Conservation (phyloP, 768 basidiomycete species). For the Tylopilus vinaceipallidus region DNA sequence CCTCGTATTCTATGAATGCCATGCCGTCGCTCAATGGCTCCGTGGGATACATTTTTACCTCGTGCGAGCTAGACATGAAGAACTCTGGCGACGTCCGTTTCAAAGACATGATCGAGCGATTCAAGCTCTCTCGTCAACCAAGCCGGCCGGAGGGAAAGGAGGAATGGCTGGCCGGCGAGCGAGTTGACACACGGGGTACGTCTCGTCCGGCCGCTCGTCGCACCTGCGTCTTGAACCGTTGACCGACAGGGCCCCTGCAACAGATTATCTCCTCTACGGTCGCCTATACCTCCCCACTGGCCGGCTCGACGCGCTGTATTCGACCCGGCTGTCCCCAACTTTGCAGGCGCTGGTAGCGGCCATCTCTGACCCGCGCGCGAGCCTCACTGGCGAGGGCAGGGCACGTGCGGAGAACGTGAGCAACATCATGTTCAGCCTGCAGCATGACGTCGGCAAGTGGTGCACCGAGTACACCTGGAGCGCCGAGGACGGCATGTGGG, state of each 20-base stretch:
- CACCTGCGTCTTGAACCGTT: slow-evolving; percentile 14
- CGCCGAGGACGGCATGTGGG: slow-evolving; percentile 93
- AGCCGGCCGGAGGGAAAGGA: slow-evolving; percentile 75
- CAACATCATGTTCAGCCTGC: slow-evolving; percentile 79
- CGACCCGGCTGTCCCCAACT: slow-evolving; percentile 74
- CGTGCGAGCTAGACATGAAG: slow-evolving; percentile 74
- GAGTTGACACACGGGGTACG: slow-evolving; percentile 73
- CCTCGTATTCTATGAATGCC: slow-evolving; percentile 89
- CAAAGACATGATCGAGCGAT: slow-evolving; percentile 88
- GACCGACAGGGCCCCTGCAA: slow-evolving; percentile 17
- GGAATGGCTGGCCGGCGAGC: slow-evolving; percentile 78
- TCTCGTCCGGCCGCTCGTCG: slow-evolving; percentile 17
- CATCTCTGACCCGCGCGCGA: slow-evolving; percentile 75
- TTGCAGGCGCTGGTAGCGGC: slow-evolving; percentile 82
- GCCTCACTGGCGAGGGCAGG: slow-evolving; percentile 38
- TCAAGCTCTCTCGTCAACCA: slow-evolving; percentile 81
- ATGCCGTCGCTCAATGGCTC: slow-evolving; percentile 92
- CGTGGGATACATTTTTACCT: slow-evolving; percentile 90
- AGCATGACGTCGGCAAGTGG: slow-evolving; percentile 91
- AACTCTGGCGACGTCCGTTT: slow-evolving; percentile 71
- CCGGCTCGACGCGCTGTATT: slow-evolving; percentile 86
- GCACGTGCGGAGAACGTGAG: slow-evolving; percentile 49
- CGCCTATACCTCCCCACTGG: slow-evolving; percentile 88
- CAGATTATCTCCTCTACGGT: slow-evolving; percentile 94
- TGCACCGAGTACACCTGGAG: slow-evolving; percentile 94